phyloP scores from a whole-genome alignment of 108 stramenopile species.

The Chaetoceros muelleri region DNA sequence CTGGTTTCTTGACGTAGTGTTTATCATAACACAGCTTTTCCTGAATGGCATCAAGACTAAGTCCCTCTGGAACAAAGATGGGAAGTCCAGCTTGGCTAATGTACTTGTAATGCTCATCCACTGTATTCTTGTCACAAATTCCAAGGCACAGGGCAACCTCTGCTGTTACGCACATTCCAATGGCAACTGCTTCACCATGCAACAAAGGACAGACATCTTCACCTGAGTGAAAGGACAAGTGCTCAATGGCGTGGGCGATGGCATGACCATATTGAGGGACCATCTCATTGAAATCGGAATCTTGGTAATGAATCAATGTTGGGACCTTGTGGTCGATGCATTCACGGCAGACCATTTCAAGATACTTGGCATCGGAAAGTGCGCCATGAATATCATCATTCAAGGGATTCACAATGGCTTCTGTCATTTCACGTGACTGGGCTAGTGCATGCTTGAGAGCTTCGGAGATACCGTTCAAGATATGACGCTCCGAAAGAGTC shows the following conservation, averaged over 20 bases:
- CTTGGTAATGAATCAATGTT: slow-evolving; percentile 20
- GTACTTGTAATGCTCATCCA: slow-evolving; percentile 20
- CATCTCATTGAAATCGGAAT: slow-evolving; percentile 25
- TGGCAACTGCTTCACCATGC: slow-evolving; percentile 31
- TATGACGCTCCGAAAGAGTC: slow-evolving; percentile 16
- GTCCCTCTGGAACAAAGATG: slow-evolving; percentile 5
- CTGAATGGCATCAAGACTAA: slow-evolving; percentile 12
- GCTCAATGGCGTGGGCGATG: slow-evolving; percentile 25
- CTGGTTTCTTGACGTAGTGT: slow-evolving; percentile 19
- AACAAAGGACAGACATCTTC: slow-evolving; percentile 10
- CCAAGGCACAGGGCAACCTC: slow-evolving; percentile 15
- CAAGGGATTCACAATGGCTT: slow-evolving; percentile 13
- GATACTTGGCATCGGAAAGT: slow-evolving; percentile 12
- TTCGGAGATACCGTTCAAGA: slow-evolving; percentile 29
- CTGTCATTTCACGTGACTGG: slow-evolving; percentile 11
- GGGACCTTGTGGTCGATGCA: slow-evolving; percentile 27
- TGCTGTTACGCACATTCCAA: slow-evolving; percentile 26
- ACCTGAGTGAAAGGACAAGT: slow-evolving; percentile 18
- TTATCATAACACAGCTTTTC: slow-evolving; percentile 24
- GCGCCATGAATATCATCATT: slow-evolving; percentile 8
- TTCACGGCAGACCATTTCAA: slow-evolving; percentile 15
- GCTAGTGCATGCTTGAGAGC: slow-evolving; percentile 24
- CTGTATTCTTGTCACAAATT: slow-evolving; percentile 9
- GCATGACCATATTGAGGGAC: slow-evolving; percentile 29
- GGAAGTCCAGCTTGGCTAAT: slow-evolving; percentile 15